Base-by-base conservation (phyloP, 768 basidiomycete species). In the Porphyrellus cyaneotinctus region DNA sequence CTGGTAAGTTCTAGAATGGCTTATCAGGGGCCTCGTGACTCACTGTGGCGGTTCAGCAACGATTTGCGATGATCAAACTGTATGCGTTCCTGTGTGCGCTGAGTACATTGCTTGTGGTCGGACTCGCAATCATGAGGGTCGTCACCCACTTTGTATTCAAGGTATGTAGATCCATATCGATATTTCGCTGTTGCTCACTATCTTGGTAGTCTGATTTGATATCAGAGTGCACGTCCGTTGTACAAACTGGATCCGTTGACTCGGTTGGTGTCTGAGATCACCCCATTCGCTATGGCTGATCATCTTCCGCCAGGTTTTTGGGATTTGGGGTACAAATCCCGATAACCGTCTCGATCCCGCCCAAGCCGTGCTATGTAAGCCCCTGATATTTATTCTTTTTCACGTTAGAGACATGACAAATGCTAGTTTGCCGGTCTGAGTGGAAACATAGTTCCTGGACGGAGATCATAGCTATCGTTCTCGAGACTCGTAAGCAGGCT, bases 361-460 rank as follows among this genome's bases (percentile, higher is more conserved):
- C 0, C 75, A 83, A 15, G 83, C 85, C 0, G 30, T 31, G 5
- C 42, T 37, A 13, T 84, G 85, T 87, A 47, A 62, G 80, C 60
- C 23, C 13, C 23, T 14, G 0, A 52, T 43, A 9, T 36, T 23
- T 18, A 4, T 43, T n/a, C n/a, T n/a, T 18, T 39, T 8, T 9
- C 3, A 17, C 18, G 23, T 24, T 4, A 32, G 30, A 23, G 20
- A 38, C 44, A 49, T 70, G 45, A 65, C 52, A 8, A 55, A 11
- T 18, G 15, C 46, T 61, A 91, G 90, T 79, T 73, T 94, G 91
- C 65, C 70, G 70, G 9, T 56, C 63, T 23, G 72, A 74, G 9
- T 93, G 84, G 81, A 73, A 70, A 56, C 82, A 75, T 35, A 80
- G 81, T 54, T 88, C 88, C 1, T 85, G 83, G 81, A 72, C 77